phyloP scores from a whole-genome alignment of 805 yeast genomes.

The Lachancea thermotolerans region DNA sequence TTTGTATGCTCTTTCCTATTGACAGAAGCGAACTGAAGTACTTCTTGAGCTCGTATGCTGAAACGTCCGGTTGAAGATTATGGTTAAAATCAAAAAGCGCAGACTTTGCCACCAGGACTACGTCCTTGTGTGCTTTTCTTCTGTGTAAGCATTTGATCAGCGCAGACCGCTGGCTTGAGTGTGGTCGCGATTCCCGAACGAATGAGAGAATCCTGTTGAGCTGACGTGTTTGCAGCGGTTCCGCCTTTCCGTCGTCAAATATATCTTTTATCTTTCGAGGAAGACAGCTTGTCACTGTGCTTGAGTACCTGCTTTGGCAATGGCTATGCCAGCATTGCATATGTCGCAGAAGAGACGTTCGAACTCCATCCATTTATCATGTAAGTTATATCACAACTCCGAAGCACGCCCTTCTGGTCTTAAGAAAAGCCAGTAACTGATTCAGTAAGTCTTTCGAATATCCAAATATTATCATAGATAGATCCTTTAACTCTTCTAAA shows the following conservation, averaged over 20 bases:
- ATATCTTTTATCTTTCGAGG: conserved; percentile 1
- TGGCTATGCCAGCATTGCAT: neutral
- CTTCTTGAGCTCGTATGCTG: conserved; percentile 15
- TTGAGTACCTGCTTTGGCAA: neutral
- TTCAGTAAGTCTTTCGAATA: no score
- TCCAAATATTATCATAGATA: no score
- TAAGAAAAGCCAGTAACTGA: neutral
- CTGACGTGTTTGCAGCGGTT: neutral
- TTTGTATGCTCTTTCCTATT: conserved; percentile 7
- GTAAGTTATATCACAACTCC: neutral
- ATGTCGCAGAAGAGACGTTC: neutral
- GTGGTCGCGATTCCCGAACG: neutral
- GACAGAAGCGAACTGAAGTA: conserved; percentile 16
- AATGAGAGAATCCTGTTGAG: neutral
- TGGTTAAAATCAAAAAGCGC: conserved; percentile 12
- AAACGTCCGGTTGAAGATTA: conserved; percentile 11
- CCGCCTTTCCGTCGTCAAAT: neutral
- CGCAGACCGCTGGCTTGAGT: conserved; percentile 1
- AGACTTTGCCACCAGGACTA: conserved; percentile 14
- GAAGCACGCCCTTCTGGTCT: neutral
- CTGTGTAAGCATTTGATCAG: conserved; percentile 16
- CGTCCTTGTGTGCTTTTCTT: conserved; percentile 13
- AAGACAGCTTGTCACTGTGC: neutral
- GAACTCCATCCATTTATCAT: conserved; percentile 4
- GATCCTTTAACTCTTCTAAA: neutral